A percentile compares a stretch with the other conserved stretches of the same genome.
phyloP scores from a whole-genome alignment of 805 yeast genomes.

The Sugiyamaella chiloensis region DNA sequence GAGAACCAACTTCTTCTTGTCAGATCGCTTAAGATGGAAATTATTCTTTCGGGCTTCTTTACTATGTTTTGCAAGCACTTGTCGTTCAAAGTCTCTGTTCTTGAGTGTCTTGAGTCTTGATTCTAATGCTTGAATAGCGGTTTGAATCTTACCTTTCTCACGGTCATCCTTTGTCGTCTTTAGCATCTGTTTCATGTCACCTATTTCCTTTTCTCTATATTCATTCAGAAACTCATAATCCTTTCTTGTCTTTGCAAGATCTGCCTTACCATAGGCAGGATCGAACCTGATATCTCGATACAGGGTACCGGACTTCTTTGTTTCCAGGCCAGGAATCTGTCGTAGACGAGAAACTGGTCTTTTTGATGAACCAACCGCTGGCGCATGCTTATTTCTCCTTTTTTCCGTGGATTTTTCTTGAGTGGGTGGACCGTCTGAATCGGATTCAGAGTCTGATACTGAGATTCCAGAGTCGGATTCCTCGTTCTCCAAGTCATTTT shows the following conservation, averaged over 20 bases:
- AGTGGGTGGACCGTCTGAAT: conserved; percentile 19
- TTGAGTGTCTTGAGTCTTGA: conserved; percentile 57
- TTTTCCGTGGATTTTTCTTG: conserved; percentile 14
- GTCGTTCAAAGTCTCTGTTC: conserved; percentile 69
- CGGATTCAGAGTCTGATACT: conserved; percentile 17
- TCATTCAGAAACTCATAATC: conserved; percentile 85
- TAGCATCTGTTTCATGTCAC: conserved; percentile 53
- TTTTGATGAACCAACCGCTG: conserved; percentile 74
- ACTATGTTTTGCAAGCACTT: conserved; percentile 61
- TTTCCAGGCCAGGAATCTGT: conserved; percentile 50
- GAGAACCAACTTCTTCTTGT: conserved; percentile 35
- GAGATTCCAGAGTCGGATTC: conserved; percentile 5
- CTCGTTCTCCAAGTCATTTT: conserved; percentile 19
- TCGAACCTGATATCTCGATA: conserved; percentile 88
- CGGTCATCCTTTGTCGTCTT: conserved; percentile 44
- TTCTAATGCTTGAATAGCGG: conserved; percentile 34
- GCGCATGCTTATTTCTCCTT: conserved; percentile 76
- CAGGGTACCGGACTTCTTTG: conserved; percentile 36
- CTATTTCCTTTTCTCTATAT: conserved; percentile 72
- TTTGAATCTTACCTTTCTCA: conserved; percentile 34
- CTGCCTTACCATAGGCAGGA: conserved; percentile 82
- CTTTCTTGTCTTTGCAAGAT: conserved; percentile 59
- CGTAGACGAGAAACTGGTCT: conserved; percentile 66
- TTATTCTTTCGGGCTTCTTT: conserved; percentile 79
- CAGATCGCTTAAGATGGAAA: conserved; percentile 39